Conservation (phyloP, 352 stramenopile species). For the Globisporangium parvum region DNA sequence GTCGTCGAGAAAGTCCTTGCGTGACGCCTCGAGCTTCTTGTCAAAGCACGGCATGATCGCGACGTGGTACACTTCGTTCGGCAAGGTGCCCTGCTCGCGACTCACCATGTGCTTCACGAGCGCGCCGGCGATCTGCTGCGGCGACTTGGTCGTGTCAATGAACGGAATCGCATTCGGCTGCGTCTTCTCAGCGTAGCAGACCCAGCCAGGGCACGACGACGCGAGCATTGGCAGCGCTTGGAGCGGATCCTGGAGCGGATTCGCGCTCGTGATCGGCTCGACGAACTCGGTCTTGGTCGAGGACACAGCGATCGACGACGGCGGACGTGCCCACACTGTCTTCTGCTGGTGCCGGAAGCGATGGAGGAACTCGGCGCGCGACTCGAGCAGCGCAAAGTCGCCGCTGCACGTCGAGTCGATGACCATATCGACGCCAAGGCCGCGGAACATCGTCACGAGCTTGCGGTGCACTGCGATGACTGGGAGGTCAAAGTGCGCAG, state of each 20-base stretch:
- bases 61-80: slow-evolving; percentile 89
- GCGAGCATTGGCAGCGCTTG: slow-evolving; percentile 89
- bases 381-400: slow-evolving; percentile 92
- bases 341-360: slow-evolving; percentile 78
- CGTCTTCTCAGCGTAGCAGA: slow-evolving; percentile 98
- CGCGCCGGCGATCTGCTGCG: slow-evolving; percentile 91
- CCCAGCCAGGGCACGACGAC: slow-evolving; percentile 96
- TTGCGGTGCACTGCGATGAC: slow-evolving; percentile 64
- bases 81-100: slow-evolving; percentile 39
- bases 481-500: slow-evolving; percentile 68
- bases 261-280: slow-evolving; percentile 40
- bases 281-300: slow-evolving; percentile 65
- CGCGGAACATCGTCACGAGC: slow-evolving; percentile 69
- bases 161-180: slow-evolving; percentile 92
- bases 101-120: slow-evolving; percentile 76
- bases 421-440: slow-evolving; percentile 85
- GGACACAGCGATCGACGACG: slow-evolving; percentile 65
- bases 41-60: slow-evolving; percentile 98
- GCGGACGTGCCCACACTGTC: slow-evolving; percentile 50
- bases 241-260: slow-evolving; percentile 58
- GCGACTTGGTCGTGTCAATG: slow-evolving; percentile 93
- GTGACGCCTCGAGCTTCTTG: slow-evolving; percentile 97
- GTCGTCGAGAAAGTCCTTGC: slow-evolving; percentile 82
- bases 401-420: slow-evolving; percentile 89
- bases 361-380: slow-evolving; percentile 87